A percentile compares a stretch with the other conserved stretches of the same genome.
Conservation (phyloP, 768 basidiomycete genomes). For the Mycena rosella region DNA sequence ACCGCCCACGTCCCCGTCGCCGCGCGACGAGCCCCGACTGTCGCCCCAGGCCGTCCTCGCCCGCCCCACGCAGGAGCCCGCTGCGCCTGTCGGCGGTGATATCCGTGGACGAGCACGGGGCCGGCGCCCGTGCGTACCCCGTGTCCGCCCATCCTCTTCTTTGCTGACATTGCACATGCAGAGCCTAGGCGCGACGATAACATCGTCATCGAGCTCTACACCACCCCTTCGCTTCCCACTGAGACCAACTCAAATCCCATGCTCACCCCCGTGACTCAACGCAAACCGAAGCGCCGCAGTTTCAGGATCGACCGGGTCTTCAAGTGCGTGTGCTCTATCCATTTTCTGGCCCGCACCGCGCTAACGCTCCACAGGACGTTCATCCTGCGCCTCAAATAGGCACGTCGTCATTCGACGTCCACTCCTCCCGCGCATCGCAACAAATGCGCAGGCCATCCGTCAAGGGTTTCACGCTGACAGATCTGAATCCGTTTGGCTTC, state of each 20-base stretch:
- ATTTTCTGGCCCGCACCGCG: not conserved
- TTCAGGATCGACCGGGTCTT: conserved; percentile 26
- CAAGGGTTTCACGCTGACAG: not conserved
- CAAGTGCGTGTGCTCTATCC: conserved; percentile 18
- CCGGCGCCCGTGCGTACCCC: conserved; percentile 15
- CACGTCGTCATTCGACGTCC: no score
- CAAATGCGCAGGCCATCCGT: not conserved
- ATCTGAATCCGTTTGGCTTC: not conserved
- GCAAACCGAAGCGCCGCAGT: conserved; percentile 4
- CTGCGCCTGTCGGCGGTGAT: conserved; percentile 20
- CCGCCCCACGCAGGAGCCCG: conserved; percentile 20
- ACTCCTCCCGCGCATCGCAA: not conserved
- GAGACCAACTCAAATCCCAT: not conserved
- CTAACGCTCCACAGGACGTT: conserved; percentile 11
- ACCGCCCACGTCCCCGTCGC: conserved; percentile 10
- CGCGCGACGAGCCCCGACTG: not conserved
- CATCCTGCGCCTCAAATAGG: conserved; percentile 25
- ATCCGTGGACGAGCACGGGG: conserved; percentile 14
- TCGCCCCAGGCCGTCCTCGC: not conserved
- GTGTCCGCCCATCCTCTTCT: not conserved
- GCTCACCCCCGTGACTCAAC: not conserved
- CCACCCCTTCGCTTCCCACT: not conserved
- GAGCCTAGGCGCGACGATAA: conserved; percentile 11
- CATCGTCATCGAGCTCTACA: conserved; percentile 19
- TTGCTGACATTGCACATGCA: not conserved